These are phyloP conservation scores for Geotrichum aggregatum DNA, from an alignment of 1,139 yeast genomes.

Conservation along the genomic window DNA sequence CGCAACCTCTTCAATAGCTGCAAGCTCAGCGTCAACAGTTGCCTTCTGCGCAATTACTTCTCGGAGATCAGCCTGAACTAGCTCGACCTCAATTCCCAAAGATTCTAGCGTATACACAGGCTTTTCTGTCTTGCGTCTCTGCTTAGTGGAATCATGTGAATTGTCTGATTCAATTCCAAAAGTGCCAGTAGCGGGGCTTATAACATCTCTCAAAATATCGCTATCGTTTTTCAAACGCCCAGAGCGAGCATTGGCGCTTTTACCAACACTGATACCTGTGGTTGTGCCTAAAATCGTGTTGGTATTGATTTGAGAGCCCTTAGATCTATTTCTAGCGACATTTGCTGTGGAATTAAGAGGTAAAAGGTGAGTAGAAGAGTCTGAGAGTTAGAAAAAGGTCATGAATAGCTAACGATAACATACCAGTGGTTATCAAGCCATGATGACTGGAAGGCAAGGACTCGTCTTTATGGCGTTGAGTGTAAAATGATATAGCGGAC, in stretches of 20 bases:
- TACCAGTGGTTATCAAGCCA: constrained; percentile 8
- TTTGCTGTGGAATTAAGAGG: background rate
- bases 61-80: constrained; percentile 49
- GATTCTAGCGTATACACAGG: constrained; percentile 45
- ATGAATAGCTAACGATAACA: background rate
- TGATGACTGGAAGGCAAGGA: background rate
- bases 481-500: constrained; percentile 29
- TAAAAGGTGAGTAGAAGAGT: constrained; percentile 9
- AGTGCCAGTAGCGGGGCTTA: background rate
- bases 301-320: constrained; percentile 3
- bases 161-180: background rate
- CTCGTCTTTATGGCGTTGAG: constrained; percentile 27
- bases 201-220: background rate
- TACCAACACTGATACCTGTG: background rate
- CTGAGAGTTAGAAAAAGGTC: background rate
- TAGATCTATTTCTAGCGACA: constrained; percentile 7
- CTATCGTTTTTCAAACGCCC: background rate
- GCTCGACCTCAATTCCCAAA: constrained; percentile 47
- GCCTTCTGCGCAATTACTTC: constrained; percentile 42
- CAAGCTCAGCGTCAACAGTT: constrained; percentile 43
- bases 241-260: background rate
- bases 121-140: background rate
- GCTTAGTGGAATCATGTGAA: background rate
- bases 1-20: constrained; percentile 37
- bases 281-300: background rate